Evolutionary conservation across 1,139 yeast species (phyloP), one percentile per base, ranked within the genome.

Genomic region (Candida sp.): DNA sequence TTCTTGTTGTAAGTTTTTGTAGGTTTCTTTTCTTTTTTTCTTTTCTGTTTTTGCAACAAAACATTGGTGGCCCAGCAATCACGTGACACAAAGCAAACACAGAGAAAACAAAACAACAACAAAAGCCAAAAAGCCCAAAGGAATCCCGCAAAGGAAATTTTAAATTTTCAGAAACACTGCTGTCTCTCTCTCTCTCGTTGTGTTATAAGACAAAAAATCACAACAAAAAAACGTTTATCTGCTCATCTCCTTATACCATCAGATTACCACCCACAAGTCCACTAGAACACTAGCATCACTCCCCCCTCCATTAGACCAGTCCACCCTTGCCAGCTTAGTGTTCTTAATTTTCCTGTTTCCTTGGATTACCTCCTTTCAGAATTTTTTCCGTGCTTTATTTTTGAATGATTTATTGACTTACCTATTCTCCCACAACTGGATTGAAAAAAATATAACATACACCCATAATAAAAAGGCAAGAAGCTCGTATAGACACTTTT

Each of bases 221-320:
- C 42, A 38, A 38, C 42, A 38, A 38, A 38, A 38, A 38, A 38
- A 38, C 42, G 31, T 26, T 26, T 38, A 38, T 38, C 42, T 38
- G 42, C 42, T 38, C 42, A 38, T 38, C 42, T 38, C 42, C 42
- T 17, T 23, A 23, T 32, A 28, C n/a, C n/a, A n/a, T n/a, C n/a
- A n/a, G n/a, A n/a, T n/a, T n/a, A n/a, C n/a, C n/a, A n/a, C n/a
- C n/a, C n/a, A n/a, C n/a, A n/a, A n/a, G n/a, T n/a, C n/a, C n/a
- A n/a, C n/a, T n/a, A n/a, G n/a, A n/a, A n/a, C n/a, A n/a, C n/a
- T n/a, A n/a, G n/a, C n/a, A n/a, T n/a, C n/a, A n/a, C n/a, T n/a
- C n/a, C n/a, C n/a, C n/a, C n/a, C n/a, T n/a, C n/a, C n/a, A n/a
- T n/a, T n/a, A n/a, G n/a, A n/a, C n/a, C n/a, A n/a, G n/a, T n/a